Evolutionary conservation across 352 stramenopile genomes (phyloP), one percentile per base, ranked within the genome.

Genomic region (Phytophthora pseudosyringae): DNA sequence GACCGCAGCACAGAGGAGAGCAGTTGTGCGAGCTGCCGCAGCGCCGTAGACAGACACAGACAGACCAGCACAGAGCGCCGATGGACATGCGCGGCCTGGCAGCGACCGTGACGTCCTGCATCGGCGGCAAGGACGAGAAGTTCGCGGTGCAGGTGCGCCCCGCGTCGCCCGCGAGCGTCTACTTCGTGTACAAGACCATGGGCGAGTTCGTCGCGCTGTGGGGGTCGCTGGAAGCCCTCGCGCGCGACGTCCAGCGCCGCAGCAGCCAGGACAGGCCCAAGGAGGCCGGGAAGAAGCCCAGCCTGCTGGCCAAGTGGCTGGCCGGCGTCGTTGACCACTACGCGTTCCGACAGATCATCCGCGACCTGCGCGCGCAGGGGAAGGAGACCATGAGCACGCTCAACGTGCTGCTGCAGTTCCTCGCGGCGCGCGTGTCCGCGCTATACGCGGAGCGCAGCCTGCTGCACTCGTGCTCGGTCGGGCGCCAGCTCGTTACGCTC

Each of bases 151-250:
- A 88, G 66, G 74, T 93, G 43, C 54, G 71, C 39, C 69, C 77
- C 3, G 43, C 63, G 15, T 59, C 79, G 26, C 75, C 74, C 13
- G 71, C 57, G 13, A 61, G 51, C 48, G 57, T 71, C 16, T 92
- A 93, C 73, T 94, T 91, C 67, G 83, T 91, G 33, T 94, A 94
- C 78, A 92, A 92, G 78, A 89, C 71, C 18, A 73, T 92, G 71
- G 59, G 48, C 67, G 83, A 94, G 46, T 94, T 94, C 41, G 76
- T 91, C 46, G 77, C 75, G 44, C 73, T 94, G 0, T 94, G 83
- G 83, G 59, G 55, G 59, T 73, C 82, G 8, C 65, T 94, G 40
- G 75, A 90, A 63, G 59, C 68, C 39, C 71, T 93, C 21, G 80
- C 71, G 18, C 59, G 53, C n/a, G 75, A 88, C 40, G 67, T 86